Percentiles rank a stretch among this genome's conserved stretches.
phyloP scores from a whole-genome alignment of 2,329 filamentous ascomycete genomes.

The Neocatenulostroma microsporum region DNA sequence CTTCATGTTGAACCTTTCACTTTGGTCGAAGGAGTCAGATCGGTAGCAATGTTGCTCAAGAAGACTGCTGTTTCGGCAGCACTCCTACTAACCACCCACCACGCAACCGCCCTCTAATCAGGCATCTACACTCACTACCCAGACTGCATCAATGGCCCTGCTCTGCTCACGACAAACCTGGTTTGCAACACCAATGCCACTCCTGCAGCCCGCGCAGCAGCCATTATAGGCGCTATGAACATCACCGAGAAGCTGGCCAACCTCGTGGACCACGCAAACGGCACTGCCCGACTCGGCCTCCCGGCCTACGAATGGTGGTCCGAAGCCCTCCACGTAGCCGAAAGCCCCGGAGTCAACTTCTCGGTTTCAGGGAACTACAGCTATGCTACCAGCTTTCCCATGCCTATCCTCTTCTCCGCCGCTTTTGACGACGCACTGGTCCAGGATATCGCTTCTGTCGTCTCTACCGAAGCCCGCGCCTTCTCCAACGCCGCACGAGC shows the following conservation, averaged over 20 bases:
- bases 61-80: too few species aligned
- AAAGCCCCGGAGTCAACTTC: slow-evolving; percentile 6
- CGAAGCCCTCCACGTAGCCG: slow-evolving; percentile 43
- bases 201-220: slow-evolving; percentile 13
- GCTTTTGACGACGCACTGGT: slow-evolving; percentile 54
- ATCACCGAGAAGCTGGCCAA: slow-evolving; percentile 39
- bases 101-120: too few species aligned
- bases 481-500: slow-evolving; percentile 33
- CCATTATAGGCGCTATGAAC: slow-evolving; percentile 33
- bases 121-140: slow-evolving; percentile 6
- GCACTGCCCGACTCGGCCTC: slow-evolving; percentile 48
- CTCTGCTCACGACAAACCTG: slow-evolving; percentile 3
- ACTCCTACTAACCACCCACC: too few species aligned
- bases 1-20: too few species aligned
- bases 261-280: slow-evolving; percentile 40
- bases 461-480: slow-evolving; percentile 55
- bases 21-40: too few species aligned
- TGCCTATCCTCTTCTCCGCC: slow-evolving; percentile 9
- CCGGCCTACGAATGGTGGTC: slow-evolving; percentile 52
- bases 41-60: too few species aligned
- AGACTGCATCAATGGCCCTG: slow-evolving; percentile 6
- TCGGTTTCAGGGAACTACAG: slow-evolving; percentile 6
- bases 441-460: slow-evolving; percentile 46
- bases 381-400: slow-evolving; percentile 9
- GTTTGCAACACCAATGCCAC: slow-evolving; percentile 4